Evolutionary conservation across 345 rosid genomes (phyloP), one percentile per base, ranked within the genome.

Genomic region (Salix viminalis): DNA sequence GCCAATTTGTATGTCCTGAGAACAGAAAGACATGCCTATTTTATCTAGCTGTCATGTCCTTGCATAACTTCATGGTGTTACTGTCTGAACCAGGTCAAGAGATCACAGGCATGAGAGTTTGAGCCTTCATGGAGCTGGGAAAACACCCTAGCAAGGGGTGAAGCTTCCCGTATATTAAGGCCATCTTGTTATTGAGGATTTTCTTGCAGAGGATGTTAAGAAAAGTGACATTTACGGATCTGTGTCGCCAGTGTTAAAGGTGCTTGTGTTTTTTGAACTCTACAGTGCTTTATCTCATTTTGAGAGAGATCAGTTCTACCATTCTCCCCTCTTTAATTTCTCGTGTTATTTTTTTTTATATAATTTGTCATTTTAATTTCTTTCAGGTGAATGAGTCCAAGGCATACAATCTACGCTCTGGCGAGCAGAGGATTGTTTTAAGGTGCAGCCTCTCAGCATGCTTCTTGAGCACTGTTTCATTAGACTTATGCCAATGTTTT

Each of bases 51-150:
- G 66, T 67, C 41, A 26, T 82, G 61, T 58, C 81, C 76, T 76
- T 16, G 62, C 34, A 39, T 71, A 56, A 69, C 69, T 75, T 30
- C 41, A 46, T 37, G 34, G 9, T 82, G 71, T 76, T 80, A 44
- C 36, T 80, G 67, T 18, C 54, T 74, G 75, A 80, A 82, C 71
- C 83, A 93, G 99, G 99, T 93, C 67, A 96, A 92, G 87, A 93
- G 83, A 86, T n/a, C 88, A 92, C 70, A 87, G 93, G 80, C 97
- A 96, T 50, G 91, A 96, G 79, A 87, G 84, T 79, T 78, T 92
- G 85, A 89, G 87, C 65, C 79, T 96, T 74, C 99, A 96, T 87
- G 99, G 98, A 75, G 96, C 92, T 62, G 99, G 99, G 99, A 80
- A 96, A 96, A 85, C 91, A 87, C 66, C 66, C 75, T 93, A 69